Evolutionary conservation across 2,329 filamentous ascomycete genomes (phyloP).

Genomic region (Chaetomium olivaceum): DNA sequence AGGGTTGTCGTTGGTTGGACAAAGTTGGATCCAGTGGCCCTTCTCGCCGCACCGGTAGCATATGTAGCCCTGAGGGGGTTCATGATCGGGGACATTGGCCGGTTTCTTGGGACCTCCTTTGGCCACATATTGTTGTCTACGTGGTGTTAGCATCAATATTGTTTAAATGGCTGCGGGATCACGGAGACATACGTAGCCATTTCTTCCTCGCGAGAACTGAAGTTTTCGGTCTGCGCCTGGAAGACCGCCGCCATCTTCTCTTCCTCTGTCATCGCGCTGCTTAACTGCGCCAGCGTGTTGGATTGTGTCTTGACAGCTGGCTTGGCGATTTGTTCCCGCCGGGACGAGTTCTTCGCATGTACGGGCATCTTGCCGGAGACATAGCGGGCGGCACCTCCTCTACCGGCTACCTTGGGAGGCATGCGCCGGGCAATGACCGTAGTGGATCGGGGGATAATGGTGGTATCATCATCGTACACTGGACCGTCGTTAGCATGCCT

Average conservation of each 20-base stretch:
- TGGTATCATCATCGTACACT: slow-evolving; percentile 98
- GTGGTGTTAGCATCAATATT: slow-evolving; percentile 38
- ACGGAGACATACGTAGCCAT: slow-evolving; percentile 70
- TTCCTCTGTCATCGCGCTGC: slow-evolving; percentile 83
- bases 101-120: slow-evolving; percentile 65
- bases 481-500: slow-evolving; percentile 37
- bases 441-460: slow-evolving; percentile 93
- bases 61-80: slow-evolving; percentile 89
- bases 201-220: slow-evolving; percentile 80
- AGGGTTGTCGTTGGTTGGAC: slow-evolving; percentile 97
- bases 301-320: slow-evolving; percentile 56
- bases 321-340: slow-evolving; percentile 64
- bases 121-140: slow-evolving; percentile 62
- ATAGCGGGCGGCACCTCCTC: slow-evolving; percentile 89
- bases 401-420: slow-evolving; percentile 80
- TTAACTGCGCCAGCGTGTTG: slow-evolving; percentile 65
- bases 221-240: slow-evolving; percentile 83
- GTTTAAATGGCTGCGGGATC: background rate
- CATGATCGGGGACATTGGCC: slow-evolving; percentile 82
- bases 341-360: slow-evolving; percentile 77
- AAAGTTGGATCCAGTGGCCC: slow-evolving; percentile 98
- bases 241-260: slow-evolving; percentile 94
- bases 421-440: slow-evolving; percentile 87
- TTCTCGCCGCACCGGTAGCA: slow-evolving; percentile 97
- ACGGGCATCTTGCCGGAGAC: slow-evolving; percentile 94